Conservation (phyloP, 2,329 filamentous ascomycete genomes). For the Diplocarpon mali region DNA sequence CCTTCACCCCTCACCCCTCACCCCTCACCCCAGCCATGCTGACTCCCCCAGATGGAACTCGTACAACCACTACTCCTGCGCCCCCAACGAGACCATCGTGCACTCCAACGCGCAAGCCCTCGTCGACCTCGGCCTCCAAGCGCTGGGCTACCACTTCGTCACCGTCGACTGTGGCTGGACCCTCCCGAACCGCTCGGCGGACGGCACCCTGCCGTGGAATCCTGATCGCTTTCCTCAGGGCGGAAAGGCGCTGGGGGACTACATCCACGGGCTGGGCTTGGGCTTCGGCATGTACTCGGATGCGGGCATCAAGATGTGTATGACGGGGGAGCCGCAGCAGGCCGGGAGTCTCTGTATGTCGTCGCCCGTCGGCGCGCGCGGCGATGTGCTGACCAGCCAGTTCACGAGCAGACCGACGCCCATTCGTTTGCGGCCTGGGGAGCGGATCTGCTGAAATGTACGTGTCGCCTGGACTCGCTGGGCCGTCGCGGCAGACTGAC, state of each 20-base stretch:
- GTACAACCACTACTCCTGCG: constrained; percentile 39
- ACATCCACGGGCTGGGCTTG: constrained; percentile 30
- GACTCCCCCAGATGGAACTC: constrained; percentile 32
- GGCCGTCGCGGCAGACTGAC: too few species aligned
- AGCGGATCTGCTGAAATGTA: constrained; percentile 35
- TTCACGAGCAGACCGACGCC: constrained; percentile 19
- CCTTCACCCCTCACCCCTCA: too few species aligned
- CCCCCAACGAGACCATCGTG: constrained; percentile 35
- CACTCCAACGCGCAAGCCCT: constrained; percentile 36
- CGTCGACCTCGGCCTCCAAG: constrained; percentile 33
- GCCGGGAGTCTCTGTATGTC: constrained; percentile 22
- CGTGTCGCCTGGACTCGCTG: background rate
- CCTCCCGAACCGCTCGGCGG: constrained; percentile 19
- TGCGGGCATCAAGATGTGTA: constrained; percentile 25
- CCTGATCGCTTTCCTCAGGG: constrained; percentile 30
- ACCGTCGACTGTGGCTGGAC: constrained; percentile 42
- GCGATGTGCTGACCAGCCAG: constrained; percentile 4
- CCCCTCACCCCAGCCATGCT: background rate
- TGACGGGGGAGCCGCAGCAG: constrained; percentile 22
- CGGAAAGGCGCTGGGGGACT: constrained; percentile 32
- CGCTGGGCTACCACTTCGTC: constrained; percentile 37
- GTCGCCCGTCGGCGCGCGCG: constrained; percentile 1
- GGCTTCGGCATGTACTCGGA: constrained; percentile 35
- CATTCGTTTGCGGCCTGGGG: constrained; percentile 23
- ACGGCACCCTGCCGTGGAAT: constrained; percentile 33